Base-by-base conservation (phyloP, 257 asterid species). In the Capsicum pubescens region DNA sequence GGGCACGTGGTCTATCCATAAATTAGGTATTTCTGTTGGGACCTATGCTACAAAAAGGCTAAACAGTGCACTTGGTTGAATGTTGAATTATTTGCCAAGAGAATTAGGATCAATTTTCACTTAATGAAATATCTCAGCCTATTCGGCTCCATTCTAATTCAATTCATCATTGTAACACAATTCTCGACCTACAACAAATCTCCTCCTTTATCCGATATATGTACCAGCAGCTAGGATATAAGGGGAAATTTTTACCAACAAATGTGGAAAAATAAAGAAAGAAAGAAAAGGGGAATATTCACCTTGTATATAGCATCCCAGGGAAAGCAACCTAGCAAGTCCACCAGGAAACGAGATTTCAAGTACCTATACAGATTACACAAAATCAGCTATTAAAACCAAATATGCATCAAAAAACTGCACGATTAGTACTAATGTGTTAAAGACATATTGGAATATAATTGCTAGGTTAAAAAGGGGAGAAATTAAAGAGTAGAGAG, bases 231-330 rank as follows among this genome's bases (percentile, higher is more conserved):
- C 76, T 36, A 36, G 16, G 12, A 9, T 16, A 69, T 8, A 39
- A 16, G 55, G 32, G 32, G 54, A 16, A 16, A 16, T 8, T 15
- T 68, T 39, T 3, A 39, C 46, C 0, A 78, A 21, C 32, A 26
- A 26, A 26, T 26, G 32, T 26, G 32, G 32, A 26, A 26, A 78
- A 5, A 35, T 71, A 39, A 39, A 26, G 32, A 4, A 4, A 4
- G 42, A 78, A 5, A 35, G 79, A 36, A 36, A 26, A 39, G 44
- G 67, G 16, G n/a, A 5, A 19, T 79, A 91, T 6, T 42, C 6
- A 44, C 97, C 93, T 87, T 88, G 91, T 88, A 91, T 79, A 93
- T 92, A 86, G 85, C 85, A 90, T 93, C 97, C 97, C 96, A 93
- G 6, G 97, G 97, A 19, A 92, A 84, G 88, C 97, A 93, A 44